Evolutionary conservation across 352 stramenopile species (phyloP).

Genomic region (Pythium sukuiense): DNA sequence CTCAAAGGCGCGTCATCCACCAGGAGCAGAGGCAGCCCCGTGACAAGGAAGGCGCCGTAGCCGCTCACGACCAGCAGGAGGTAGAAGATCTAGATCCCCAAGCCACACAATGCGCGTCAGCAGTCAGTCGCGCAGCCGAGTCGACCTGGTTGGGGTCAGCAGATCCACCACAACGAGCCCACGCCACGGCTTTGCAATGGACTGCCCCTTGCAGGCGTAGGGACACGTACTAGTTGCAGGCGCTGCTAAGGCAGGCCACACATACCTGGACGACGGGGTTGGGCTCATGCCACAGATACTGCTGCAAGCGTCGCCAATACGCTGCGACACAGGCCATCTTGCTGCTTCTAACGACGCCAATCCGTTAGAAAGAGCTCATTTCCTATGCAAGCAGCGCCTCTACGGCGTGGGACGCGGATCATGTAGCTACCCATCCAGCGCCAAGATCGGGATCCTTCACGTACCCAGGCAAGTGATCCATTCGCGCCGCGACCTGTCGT

Average conservation of each 20-base stretch:
- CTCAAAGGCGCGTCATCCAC: constrained; percentile 38
- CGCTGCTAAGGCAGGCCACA: background rate
- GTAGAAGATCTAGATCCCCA: constrained; percentile 48
- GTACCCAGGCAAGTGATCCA: background rate
- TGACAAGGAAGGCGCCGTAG: constrained; percentile 56
- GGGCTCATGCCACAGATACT: constrained; percentile 29
- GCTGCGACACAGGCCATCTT: background rate
- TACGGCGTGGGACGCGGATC: background rate
- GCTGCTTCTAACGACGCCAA: background rate
- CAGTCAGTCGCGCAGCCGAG: background rate
- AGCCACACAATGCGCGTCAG: constrained; percentile 11
- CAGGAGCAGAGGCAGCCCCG: constrained; percentile 42
- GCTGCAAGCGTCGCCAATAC: constrained; percentile 17
- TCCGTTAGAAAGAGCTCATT: background rate
- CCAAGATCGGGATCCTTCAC: background rate
- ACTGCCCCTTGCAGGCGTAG: too few relatives aligned
- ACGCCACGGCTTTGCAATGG: background rate
- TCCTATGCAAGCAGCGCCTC: background rate
- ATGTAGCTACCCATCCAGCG: background rate
- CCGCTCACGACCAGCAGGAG: constrained; percentile 55
- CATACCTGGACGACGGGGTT: constrained; percentile 40
- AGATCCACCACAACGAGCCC: background rate
- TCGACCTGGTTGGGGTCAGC: background rate
- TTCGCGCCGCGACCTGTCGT: background rate
- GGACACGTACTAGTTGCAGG: too few relatives aligned